Evolutionary conservation across 148 eudicot genomes (phyloP), one percentile per base, ranked within the genome.

Genomic region (Spergularia marina): DNA sequence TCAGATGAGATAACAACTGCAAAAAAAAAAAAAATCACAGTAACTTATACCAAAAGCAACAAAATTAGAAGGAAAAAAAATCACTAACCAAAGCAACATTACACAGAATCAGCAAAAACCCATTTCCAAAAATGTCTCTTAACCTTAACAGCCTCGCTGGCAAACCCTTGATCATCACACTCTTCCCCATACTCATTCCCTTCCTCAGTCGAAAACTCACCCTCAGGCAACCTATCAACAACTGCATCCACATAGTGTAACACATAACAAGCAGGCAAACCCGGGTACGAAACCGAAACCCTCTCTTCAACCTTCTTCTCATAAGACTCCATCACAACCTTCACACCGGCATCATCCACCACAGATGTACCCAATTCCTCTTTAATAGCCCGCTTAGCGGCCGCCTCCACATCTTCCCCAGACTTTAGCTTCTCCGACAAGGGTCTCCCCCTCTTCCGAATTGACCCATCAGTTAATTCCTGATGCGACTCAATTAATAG

Each of bases 51-150:
- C 52, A 41, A 25, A 80, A 54, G 34, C 53, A 70, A 47, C 60
- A 60, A 59, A 53, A 13, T 12, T 15, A 34, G 12, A 64, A 25
- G 55, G 1, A 23, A 72, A 36, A 52, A 68, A 78, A 85, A 87
- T 83, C 81, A 87, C 86, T 0, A 79, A 78, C 69, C 60, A 51
- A 30, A 23, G 59, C 13, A 49, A 78, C 74, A 80, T 84, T 75
- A 90, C 63, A 87, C 60, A 0, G 87, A 83, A 86, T 84, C 81
- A 60, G 79, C 75, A 17, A 82, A 79, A 80, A 95, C 92, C 99
- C 99, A 95, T 72, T 82, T 95, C 99, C 99, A 95, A 58, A 82
- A 91, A 84, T 95, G 99, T 84, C 74, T 91, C 74, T 72, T 89
- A 65, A 90, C 90, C 16, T 83, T 79, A 74, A 92, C 83, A 1